phyloP scores from a whole-genome alignment of 768 basidiomycete species.

The Naganishia friedmannii region DNA sequence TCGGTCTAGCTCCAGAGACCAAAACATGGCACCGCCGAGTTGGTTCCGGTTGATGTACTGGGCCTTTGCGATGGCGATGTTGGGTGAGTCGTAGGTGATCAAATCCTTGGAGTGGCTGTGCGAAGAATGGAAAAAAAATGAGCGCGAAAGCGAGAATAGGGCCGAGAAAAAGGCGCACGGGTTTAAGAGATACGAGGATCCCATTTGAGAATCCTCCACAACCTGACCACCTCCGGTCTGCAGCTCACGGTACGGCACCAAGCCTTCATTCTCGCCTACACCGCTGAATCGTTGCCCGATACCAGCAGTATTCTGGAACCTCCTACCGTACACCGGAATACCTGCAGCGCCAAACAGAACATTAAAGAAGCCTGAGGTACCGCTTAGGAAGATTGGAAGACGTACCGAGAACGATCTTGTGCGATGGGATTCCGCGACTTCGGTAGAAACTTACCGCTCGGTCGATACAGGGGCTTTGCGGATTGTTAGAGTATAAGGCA shows the following conservation, averaged over 20 bases:
- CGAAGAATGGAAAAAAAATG: not conserved
- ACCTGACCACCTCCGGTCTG: constrained; percentile 56
- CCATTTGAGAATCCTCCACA: constrained; percentile 63
- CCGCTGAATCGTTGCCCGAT: constrained; percentile 77
- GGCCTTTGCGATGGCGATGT: constrained; percentile 62
- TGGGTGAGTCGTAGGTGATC: constrained; percentile 72
- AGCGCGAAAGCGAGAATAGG: not conserved
- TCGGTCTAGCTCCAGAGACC: constrained; percentile 57
- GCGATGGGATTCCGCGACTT: constrained; percentile 65
- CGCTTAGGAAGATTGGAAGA: not conserved
- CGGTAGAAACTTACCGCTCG: constrained; percentile 70
- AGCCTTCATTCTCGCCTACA: constrained; percentile 3
- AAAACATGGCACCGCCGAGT: constrained; percentile 85
- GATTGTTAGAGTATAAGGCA: constrained; percentile 67
- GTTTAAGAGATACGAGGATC: constrained; percentile 84
- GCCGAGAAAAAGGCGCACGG: constrained; percentile 49
- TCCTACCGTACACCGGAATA: constrained; percentile 88
- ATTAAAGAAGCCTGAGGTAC: not conserved
- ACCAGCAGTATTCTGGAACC: constrained; percentile 79
- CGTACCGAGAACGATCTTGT: constrained; percentile 76
- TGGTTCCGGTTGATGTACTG: constrained; percentile 72
- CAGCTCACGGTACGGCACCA: constrained; percentile 11
- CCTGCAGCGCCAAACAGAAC: constrained; percentile 49
- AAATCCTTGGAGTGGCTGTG: constrained; percentile 42
- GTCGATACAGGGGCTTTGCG: constrained; percentile 60